These are phyloP conservation scores for Monilinia aucupariae DNA, from an alignment of 2,329 filamentous ascomycete genomes.

Conservation along the genomic window DNA sequence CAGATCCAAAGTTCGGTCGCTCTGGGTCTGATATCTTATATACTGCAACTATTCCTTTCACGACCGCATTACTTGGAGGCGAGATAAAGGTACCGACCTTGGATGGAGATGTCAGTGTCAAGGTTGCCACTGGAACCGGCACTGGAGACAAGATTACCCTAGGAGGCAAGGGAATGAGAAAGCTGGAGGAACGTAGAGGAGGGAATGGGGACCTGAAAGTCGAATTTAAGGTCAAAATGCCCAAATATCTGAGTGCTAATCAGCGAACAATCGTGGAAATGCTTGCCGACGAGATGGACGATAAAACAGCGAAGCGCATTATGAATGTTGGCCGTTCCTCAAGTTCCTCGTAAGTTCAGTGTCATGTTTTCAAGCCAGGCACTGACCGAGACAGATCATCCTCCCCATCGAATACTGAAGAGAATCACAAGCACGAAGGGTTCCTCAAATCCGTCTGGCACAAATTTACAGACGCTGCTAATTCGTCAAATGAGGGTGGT, in stretches of 20 bases:
- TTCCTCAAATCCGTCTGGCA: slow-evolving; percentile 95
- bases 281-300: slow-evolving; percentile 91
- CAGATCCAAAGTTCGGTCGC: slow-evolving; percentile 84
- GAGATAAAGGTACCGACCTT: slow-evolving; percentile 86
- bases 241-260: slow-evolving; percentile 86
- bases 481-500: slow-evolving; percentile 11
- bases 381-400: slow-evolving; percentile 19
- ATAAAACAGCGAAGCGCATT: slow-evolving; percentile 83
- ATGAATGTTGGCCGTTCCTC: slow-evolving; percentile 68
- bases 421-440: slow-evolving; percentile 71
- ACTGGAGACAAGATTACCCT: slow-evolving; percentile 90
- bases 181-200: slow-evolving; percentile 62
- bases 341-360: slow-evolving; percentile 45
- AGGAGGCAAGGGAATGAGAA: slow-evolving; percentile 89
- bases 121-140: slow-evolving; percentile 83
- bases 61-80: slow-evolving; percentile 86
- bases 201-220: slow-evolving; percentile 79
- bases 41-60: slow-evolving; percentile 84
- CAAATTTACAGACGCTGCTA: slow-evolving; percentile 64
- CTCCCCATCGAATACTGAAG: slow-evolving; percentile 22
- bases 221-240: slow-evolving; percentile 92
- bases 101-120: slow-evolving; percentile 84
- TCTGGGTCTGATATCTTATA: slow-evolving; percentile 87
- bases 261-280: slow-evolving; percentile 92
- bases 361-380: slow-evolving; percentile 15